These are phyloP conservation scores for Phytopythium helicoides DNA, from an alignment of 352 stramenopile genomes.

Conservation along the genomic window DNA sequence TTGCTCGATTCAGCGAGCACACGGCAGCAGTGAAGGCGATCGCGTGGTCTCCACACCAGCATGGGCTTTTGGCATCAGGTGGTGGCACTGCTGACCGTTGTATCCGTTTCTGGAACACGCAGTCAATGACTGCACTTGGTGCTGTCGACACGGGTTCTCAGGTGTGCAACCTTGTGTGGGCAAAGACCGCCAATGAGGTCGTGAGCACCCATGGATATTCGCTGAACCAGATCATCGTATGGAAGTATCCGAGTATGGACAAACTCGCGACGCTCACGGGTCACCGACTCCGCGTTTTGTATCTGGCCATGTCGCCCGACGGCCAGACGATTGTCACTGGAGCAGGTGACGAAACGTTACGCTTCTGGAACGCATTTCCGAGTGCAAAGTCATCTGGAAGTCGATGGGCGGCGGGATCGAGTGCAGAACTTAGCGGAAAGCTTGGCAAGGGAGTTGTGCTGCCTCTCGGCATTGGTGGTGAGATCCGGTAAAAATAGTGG, in stretches of 20 bases:
- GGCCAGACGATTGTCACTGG: constrained; percentile 97
- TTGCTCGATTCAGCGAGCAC: constrained; percentile 94
- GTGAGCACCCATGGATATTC: constrained; percentile 99
- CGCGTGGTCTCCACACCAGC: constrained; percentile 96
- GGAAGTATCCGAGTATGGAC: constrained; percentile 96
- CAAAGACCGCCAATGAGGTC: constrained; percentile 96
- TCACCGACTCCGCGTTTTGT: constrained; percentile 96
- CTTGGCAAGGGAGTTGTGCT: constrained; percentile 58
- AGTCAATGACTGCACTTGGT: constrained; percentile 86
- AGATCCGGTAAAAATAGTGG: constrained; percentile 65
- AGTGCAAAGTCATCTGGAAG: constrained; percentile 40
- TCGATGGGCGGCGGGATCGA: neutral
- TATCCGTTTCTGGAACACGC: constrained; percentile 98
- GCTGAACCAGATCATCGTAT: constrained; percentile 98
- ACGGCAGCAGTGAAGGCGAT: constrained; percentile 98
- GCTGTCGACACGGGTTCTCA: constrained; percentile 95
- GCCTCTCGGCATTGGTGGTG: constrained; percentile 44
- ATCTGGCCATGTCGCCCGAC: constrained; percentile 96
- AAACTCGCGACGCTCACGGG: constrained; percentile 96
- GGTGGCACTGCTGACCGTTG: constrained; percentile 95
- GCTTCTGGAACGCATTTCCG: constrained; percentile 98
- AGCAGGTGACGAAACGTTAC: constrained; percentile 96
- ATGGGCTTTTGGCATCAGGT: constrained; percentile 94
- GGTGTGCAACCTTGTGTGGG: constrained; percentile 98
- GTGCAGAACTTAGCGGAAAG: constrained; percentile 14